These are phyloP conservation scores for Fragosphaeria purpurea DNA, from an alignment of 2,329 filamentous ascomycete species.

Conservation along the genomic window DNA sequence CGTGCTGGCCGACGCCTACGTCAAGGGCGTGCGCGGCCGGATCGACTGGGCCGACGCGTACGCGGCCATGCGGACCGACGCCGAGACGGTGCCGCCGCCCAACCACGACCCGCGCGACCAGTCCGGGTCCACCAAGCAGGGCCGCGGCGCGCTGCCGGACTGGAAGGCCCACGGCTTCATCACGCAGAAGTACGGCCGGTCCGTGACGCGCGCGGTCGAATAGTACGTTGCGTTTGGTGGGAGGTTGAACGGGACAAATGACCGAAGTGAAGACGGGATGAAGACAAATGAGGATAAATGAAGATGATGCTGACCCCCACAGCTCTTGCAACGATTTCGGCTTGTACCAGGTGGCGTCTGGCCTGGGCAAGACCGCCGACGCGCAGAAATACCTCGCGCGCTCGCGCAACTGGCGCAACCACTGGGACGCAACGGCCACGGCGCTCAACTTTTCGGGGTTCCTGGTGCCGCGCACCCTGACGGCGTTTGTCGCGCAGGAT, in stretches of 20 bases:
- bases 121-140: conserved; percentile 55
- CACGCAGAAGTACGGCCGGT: conserved; percentile 49
- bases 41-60: conserved; percentile 57
- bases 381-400: conserved; percentile 50
- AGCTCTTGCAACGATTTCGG: conserved; percentile 50
- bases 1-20: conserved; percentile 60
- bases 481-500: conserved; percentile 30
- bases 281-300: too few species aligned
- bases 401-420: conserved; percentile 60
- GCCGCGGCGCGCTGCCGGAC: conserved; percentile 57
- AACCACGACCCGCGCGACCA: conserved; percentile 47
- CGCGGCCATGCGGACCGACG: conserved; percentile 55
- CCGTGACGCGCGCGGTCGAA: conserved; percentile 55
- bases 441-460: conserved; percentile 56
- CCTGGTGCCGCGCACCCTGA: conserved; percentile 48
- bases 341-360: conserved; percentile 53
- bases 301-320: not conserved
- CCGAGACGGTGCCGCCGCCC: conserved; percentile 51
- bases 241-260: not conserved
- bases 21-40: conserved; percentile 54
- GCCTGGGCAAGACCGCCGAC: conserved; percentile 37
- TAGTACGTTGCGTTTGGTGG: conserved; percentile 31
- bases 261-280: too few species aligned
- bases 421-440: conserved; percentile 52
- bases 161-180: conserved; percentile 58